phyloP scores from a whole-genome alignment of 306 rosid species.

The Cucurbita ficifolia region DNA sequence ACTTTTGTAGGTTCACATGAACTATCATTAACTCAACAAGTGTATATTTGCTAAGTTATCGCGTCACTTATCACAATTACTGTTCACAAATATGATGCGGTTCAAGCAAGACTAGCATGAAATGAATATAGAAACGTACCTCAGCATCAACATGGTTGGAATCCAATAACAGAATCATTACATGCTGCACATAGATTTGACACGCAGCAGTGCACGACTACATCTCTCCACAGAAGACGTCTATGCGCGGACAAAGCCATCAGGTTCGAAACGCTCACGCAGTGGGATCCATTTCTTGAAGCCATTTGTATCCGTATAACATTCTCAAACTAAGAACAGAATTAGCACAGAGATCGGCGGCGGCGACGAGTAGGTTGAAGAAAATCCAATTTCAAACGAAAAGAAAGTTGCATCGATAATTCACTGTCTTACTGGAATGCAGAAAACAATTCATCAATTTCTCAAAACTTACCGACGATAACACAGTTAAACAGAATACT shows the following conservation, averaged over 20 bases:
- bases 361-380: not conserved
- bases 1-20: not conserved
- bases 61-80: not conserved
- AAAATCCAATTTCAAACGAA: not conserved
- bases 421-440: not conserved
- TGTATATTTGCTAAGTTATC: not conserved
- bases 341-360: not conserved
- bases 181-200: conserved; percentile 37
- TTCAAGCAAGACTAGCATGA: not conserved
- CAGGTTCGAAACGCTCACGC: conserved; percentile 10
- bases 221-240: conserved; percentile 56
- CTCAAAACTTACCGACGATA: not conserved
- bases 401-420: not conserved
- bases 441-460: not conserved
- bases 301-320: conserved; percentile 68
- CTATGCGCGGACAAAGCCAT: conserved; percentile 43
- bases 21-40: not conserved
- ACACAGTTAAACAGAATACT: not conserved
- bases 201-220: conserved; percentile 35
- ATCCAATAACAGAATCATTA: conserved; percentile 72
- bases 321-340: conserved; percentile 50
- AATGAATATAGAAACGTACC: conserved; percentile 25
- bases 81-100: too few relatives aligned
- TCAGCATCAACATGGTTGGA: conserved; percentile 62
- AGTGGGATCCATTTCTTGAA: conserved; percentile 19